Conservation (phyloP, 2,329 filamentous ascomycete species). For the Colletotrichum agaves region DNA sequence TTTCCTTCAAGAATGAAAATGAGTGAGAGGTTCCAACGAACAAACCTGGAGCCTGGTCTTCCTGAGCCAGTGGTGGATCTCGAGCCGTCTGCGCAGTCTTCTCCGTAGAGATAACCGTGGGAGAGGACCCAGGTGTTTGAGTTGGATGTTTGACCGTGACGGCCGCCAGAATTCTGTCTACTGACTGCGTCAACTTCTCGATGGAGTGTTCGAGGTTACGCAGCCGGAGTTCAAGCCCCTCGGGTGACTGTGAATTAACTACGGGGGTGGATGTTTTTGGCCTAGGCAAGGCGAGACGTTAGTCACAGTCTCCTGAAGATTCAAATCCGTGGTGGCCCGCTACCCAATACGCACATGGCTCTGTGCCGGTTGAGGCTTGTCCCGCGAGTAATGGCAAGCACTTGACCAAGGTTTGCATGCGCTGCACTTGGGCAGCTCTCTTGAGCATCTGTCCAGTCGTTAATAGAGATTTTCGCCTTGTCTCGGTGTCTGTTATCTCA, state of each 20-base stretch:
- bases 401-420: constrained; percentile 22
- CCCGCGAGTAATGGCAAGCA: constrained; percentile 12
- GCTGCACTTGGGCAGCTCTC: constrained; percentile 23
- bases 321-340: too few species aligned
- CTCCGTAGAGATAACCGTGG: background rate
- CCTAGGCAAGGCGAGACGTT: background rate
- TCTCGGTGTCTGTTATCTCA: too few species aligned
- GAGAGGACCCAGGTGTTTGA: background rate
- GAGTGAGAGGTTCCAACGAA: constrained; percentile 11
- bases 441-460: constrained; percentile 10
- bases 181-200: background rate
- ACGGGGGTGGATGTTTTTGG: background rate
- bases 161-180: background rate
- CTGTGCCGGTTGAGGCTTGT: background rate
- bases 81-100: background rate
- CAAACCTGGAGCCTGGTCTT: background rate
- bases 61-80: too few species aligned
- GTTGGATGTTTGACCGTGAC: background rate
- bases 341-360: background rate
- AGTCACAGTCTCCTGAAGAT: background rate
- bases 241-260: background rate
- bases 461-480: background rate
- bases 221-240: background rate
- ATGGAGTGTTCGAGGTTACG: background rate
- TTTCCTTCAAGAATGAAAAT: constrained; percentile 14